These are phyloP conservation scores for Aspergillus steynii DNA, from an alignment of 495 filamentous ascomycete species.

Conservation along the genomic window DNA sequence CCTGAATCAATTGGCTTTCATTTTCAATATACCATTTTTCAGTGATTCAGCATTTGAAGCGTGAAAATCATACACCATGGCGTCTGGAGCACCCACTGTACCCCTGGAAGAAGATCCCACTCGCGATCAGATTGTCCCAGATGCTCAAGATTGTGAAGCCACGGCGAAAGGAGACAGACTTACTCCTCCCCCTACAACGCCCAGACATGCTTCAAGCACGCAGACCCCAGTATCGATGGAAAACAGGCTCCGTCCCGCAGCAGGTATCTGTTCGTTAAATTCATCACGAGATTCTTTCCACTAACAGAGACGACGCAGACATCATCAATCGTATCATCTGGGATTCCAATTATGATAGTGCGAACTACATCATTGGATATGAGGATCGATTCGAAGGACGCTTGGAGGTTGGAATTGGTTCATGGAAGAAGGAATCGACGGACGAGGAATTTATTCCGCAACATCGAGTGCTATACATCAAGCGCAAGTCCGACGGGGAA, in stretches of 20 bases:
- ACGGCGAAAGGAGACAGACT: not conserved
- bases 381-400: conserved; percentile 70
- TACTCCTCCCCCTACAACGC: not conserved
- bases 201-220: not conserved
- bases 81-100: not conserved
- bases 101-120: not conserved
- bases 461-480: conserved; percentile 76
- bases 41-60: not conserved
- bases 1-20: not conserved
- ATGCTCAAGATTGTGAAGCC: not conserved
- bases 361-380: conserved; percentile 73
- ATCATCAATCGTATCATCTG: conserved; percentile 73
- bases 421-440: conserved; percentile 74
- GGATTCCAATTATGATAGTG: conserved; percentile 60
- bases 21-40: not conserved
- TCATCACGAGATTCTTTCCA: not conserved
- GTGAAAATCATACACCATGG: not conserved
- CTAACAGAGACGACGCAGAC: conserved; percentile 37
- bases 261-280: conserved; percentile 5
- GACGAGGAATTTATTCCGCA: conserved; percentile 85
- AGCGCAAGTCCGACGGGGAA: conserved; percentile 48
- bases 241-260: conserved; percentile 17
- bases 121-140: not conserved
- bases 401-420: conserved; percentile 60
- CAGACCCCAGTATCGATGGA: not conserved